A percentile compares a stretch with the other conserved stretches of the same genome.
These are phyloP conservation scores for Cyclostephanos tholiformis DNA, from an alignment of 108 stramenopile genomes.

Conservation along the genomic window DNA sequence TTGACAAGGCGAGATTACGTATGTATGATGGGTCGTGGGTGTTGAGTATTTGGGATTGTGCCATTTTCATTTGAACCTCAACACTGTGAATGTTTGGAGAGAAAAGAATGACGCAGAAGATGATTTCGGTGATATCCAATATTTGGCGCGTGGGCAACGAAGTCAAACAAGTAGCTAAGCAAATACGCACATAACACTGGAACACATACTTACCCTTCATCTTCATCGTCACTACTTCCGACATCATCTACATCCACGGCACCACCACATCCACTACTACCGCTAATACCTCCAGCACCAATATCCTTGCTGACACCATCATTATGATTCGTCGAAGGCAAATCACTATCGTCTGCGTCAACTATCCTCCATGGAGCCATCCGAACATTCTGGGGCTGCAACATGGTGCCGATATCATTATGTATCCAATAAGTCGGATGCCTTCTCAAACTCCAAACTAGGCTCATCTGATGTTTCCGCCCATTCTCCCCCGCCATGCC, in stretches of 20 bases:
- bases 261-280: slow-evolving; percentile 15
- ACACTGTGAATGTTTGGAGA: slow-evolving; percentile 15
- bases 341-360: slow-evolving; percentile 27
- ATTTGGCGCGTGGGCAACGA: not conserved
- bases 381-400: slow-evolving; percentile 49
- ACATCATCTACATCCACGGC: slow-evolving; percentile 56
- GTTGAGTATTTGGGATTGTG: not conserved
- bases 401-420: slow-evolving; percentile 52
- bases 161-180: not conserved
- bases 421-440: slow-evolving; percentile 86
- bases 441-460: slow-evolving; percentile 80
- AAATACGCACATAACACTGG: not conserved
- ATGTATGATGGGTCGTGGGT: slow-evolving; percentile 16
- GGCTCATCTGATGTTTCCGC: slow-evolving; percentile 75
- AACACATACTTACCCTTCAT: slow-evolving; percentile 40
- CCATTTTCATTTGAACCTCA: slow-evolving; percentile 30
- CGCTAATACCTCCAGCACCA: not conserved
- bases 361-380: slow-evolving; percentile 54
- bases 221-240: slow-evolving; percentile 45
- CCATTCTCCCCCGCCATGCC: slow-evolving; percentile 92
- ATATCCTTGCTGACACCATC: slow-evolving; percentile 1
- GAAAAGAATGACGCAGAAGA: not conserved
- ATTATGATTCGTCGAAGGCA: not conserved
- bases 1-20: slow-evolving; percentile 36
- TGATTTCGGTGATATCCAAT: not conserved